phyloP scores from a whole-genome alignment of 164 flowering plant species.

The Sextonia rubra region DNA sequence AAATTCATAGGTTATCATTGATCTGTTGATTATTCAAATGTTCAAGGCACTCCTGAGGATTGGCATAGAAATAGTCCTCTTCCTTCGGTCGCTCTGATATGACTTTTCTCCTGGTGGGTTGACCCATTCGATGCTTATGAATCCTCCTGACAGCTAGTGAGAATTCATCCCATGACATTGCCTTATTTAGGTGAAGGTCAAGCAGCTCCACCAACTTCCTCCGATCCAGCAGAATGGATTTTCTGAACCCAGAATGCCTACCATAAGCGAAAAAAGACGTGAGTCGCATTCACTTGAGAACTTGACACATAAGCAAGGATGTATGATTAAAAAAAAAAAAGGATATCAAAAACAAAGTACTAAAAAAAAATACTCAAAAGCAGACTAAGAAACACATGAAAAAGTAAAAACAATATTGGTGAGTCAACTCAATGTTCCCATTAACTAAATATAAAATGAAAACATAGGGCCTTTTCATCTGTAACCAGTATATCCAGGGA shows the following conservation, averaged over 20 bases:
- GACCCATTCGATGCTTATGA: constrained; percentile 12
- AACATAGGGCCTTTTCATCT: background rate
- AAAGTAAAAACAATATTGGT: background rate
- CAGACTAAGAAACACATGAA: too few relatives aligned
- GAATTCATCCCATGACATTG: constrained; percentile 12
- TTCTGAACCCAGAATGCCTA: constrained; percentile 11
- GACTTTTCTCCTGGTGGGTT: constrained; percentile 13
- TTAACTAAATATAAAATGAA: too few relatives aligned
- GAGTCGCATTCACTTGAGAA: background rate
- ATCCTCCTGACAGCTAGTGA: background rate
- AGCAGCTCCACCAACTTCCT: constrained; percentile 10
- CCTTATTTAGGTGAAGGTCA: constrained; percentile 12
- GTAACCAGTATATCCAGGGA: background rate
- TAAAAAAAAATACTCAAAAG: background rate
- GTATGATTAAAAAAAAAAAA: background rate
- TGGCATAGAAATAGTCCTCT: constrained; percentile 14
- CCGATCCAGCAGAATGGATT: constrained; percentile 9
- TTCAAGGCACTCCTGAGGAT: constrained; percentile 14
- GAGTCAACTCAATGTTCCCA: background rate
- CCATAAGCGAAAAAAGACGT: background rate
- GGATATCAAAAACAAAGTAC: background rate
- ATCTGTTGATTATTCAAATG: constrained; percentile 3
- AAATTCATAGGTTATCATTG: background rate
- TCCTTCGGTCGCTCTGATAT: constrained; percentile 6
- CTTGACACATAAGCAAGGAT: background rate